Base-by-base conservation (phyloP, 1,139 yeast genomes). In the Protomyces inouyei region DNA sequence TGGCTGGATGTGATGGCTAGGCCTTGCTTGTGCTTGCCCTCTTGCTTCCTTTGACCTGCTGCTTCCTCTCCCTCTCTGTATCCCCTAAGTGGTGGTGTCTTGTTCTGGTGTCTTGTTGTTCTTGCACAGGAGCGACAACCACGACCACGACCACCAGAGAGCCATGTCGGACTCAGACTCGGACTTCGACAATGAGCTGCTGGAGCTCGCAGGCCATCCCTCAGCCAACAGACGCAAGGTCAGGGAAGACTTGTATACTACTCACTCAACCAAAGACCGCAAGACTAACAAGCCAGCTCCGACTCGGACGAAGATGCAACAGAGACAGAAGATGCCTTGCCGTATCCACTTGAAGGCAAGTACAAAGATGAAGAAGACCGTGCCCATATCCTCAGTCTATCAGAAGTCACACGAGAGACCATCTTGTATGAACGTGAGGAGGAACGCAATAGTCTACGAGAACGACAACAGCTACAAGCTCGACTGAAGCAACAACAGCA, bases 301-400 rank as follows among this genome's bases (percentile, higher is more conserved):
- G 57, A 55, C 8, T 59, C 63, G 1, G 57, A 70, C 3, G 70
- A 64, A 18, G 71, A 68, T 55, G 75, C 72, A 74, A 66, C 73
- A 75, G 38, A 74, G 70, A 64, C 68, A 32, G 63, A 52, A 64
- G 65, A 65, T 9, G 69, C 69, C 12, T 74, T 87, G 70, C 98
- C 98, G 6, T 93, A 92, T 74, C 98, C 98, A 1, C 77, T 93
- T 66, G 97, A 91, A 73, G 96, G 96, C 16, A 90, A 90, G 72
- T 93, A 86, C 78, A 88, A 85, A 72, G 88, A 91, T 75, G 96
- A 86, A 66, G 80, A 79, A 8, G 99, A 95, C 75, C 81, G 90
- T 67, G 85, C 78, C 4, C 73, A 73, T 60, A 78, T 93, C 69
- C 85, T 86, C 72, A 80, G 81, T 0, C 82, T 93, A 85, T 95